phyloP scores from a whole-genome alignment of 169 alveolate species.

The Plasmodium adleri region DNA sequence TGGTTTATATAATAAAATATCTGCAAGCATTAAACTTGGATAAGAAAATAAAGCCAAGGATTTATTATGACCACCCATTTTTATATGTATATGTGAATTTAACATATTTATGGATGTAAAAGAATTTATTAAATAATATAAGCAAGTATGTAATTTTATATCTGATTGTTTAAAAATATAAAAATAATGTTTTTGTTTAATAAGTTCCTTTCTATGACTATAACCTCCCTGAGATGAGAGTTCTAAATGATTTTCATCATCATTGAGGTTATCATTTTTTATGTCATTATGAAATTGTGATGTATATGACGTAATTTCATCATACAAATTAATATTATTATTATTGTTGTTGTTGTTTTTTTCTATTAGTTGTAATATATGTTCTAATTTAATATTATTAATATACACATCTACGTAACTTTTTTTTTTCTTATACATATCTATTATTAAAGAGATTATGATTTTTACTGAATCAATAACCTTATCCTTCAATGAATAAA shows the following conservation, averaged over 20 bases:
- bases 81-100: conserved; percentile 61
- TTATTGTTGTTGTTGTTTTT: neutral
- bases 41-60: conserved; percentile 55
- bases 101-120: conserved; percentile 50
- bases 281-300: neutral
- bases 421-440: conserved; percentile 58
- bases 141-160: conserved; percentile 47
- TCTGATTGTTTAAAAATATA: conserved; percentile 67
- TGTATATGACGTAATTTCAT: neutral
- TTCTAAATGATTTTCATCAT: neutral
- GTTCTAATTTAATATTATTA: conserved; percentile 40
- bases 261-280: neutral
- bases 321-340: neutral
- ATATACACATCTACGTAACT: conserved; percentile 34
- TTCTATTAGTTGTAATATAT: conserved; percentile 9
- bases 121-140: conserved; percentile 66
- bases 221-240: no score
- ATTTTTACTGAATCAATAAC: conserved; percentile 32
- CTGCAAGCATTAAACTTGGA: conserved; percentile 75
- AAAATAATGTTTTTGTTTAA: conserved; percentile 54
- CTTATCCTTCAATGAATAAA: conserved; percentile 30
- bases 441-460: conserved; percentile 62
- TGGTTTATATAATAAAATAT: conserved; percentile 63
- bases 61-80: conserved; percentile 21
- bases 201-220: neutral